These are phyloP conservation scores for Cicer bijugum DNA, from an alignment of 306 rosid genomes.

Conservation along the genomic window DNA sequence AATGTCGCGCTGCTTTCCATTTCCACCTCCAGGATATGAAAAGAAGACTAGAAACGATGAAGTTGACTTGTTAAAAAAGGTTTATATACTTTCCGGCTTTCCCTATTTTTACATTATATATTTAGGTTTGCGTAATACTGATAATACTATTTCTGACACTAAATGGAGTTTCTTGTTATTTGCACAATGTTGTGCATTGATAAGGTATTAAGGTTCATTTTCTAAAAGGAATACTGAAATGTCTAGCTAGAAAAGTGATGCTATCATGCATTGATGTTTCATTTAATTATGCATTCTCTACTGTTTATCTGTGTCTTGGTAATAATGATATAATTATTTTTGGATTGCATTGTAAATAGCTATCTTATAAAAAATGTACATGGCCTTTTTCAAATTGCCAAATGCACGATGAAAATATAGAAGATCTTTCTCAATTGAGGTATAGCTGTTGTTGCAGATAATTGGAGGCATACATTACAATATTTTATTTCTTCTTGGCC, in stretches of 20 bases:
- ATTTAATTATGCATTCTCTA: conserved; percentile 5
- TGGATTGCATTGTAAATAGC: conserved; percentile 11
- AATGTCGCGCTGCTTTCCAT: conserved; percentile 99
- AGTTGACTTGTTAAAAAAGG: conserved; percentile 72
- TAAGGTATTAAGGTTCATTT: conserved; percentile 16
- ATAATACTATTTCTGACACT: conserved; percentile 4
- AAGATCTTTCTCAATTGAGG: conserved; percentile 17
- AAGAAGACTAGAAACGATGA: conserved; percentile 73
- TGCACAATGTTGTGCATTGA: conserved; percentile 11
- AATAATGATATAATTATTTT: background rate
- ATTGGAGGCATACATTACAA: conserved; percentile 2
- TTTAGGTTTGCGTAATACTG: conserved; percentile 38
- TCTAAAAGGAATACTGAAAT: conserved; percentile 1
- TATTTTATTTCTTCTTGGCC: conserved; percentile 1
- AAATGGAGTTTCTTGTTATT: conserved; percentile 14
- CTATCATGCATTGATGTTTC: conserved; percentile 2
- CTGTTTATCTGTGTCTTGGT: background rate
- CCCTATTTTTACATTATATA: conserved; percentile 37
- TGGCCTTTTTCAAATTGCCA: background rate
- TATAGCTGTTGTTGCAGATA: conserved; percentile 37
- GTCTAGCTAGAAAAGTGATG: background rate
- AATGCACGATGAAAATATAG: background rate
- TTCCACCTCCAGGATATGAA: conserved; percentile 93
- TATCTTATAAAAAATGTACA: background rate
- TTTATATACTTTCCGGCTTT: conserved; percentile 44